These are phyloP conservation scores for Babesia gibsoni DNA, from an alignment of 169 alveolate species.

Conservation along the genomic window DNA sequence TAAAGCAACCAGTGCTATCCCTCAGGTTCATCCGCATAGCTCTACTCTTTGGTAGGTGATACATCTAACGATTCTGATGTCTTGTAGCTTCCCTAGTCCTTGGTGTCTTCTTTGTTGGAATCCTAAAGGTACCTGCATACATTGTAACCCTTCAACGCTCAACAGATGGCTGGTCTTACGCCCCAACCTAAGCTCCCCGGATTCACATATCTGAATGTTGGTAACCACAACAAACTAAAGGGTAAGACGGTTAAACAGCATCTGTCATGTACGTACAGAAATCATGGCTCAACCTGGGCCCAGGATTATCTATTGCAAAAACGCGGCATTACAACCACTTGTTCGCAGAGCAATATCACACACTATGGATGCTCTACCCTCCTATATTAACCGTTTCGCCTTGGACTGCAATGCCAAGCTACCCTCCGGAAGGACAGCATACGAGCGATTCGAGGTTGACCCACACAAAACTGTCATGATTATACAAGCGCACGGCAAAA, in stretches of 20 bases:
- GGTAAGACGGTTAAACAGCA: background rate
- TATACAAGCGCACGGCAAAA: conserved; percentile 32
- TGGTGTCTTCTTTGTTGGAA: background rate
- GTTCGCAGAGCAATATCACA: background rate
- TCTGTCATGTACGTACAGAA: background rate
- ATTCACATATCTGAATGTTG: conserved; percentile 11
- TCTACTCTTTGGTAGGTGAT: conserved; percentile 1
- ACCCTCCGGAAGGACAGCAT: conserved; percentile 28
- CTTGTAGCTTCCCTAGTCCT: conserved; percentile 11
- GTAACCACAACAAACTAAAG: background rate
- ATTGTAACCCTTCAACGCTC: background rate
- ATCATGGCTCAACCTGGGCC: conserved; percentile 18
- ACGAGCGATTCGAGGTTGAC: conserved; percentile 20
- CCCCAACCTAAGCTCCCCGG: conserved; percentile 19
- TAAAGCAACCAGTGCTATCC: background rate
- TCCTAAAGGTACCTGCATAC: background rate
- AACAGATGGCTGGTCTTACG: conserved; percentile 12
- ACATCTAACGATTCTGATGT: background rate
- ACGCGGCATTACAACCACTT: background rate
- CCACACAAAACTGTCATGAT: conserved; percentile 19
- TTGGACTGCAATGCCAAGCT: conserved; percentile 21
- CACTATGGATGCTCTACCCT: conserved; percentile 3
- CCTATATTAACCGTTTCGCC: conserved; percentile 20
- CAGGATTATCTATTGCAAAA: conserved; percentile 24
- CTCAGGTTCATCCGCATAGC: background rate